Conservation (phyloP, 2,329 filamentous ascomycete species). For the Paecilomyces sp. region DNA sequence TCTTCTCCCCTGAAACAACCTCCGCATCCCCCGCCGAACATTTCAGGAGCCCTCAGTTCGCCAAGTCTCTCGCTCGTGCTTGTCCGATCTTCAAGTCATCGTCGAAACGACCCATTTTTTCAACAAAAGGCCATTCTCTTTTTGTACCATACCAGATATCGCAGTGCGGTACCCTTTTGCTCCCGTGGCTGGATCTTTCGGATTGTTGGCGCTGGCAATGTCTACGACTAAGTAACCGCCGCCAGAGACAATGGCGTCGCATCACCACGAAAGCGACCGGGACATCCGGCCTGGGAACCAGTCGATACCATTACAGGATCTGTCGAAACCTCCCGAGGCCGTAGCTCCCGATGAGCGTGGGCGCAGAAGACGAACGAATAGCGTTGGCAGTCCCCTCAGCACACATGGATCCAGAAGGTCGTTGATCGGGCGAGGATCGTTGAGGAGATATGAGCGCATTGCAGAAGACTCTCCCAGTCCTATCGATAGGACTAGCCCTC, state of each 20-base stretch:
- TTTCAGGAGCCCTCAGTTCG: neutral
- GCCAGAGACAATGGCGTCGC: slow-evolving; percentile 35
- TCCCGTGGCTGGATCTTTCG: neutral
- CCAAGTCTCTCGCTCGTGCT: neutral
- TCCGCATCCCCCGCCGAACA: neutral
- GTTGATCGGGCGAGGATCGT: slow-evolving; percentile 31
- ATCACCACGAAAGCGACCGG: slow-evolving; percentile 20
- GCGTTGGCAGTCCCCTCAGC: slow-evolving; percentile 26
- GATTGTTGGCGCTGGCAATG: slow-evolving; percentile 26
- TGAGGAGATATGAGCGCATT: slow-evolving; percentile 47
- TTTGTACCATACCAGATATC: neutral
- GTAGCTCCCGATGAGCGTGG: slow-evolving; percentile 17
- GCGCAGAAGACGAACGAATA: slow-evolving; percentile 21
- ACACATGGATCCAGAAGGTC: slow-evolving; percentile 38
- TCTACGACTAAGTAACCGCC: slow-evolving; percentile 29
- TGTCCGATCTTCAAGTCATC: neutral
- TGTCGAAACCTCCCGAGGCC: slow-evolving; percentile 37
- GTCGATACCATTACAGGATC: slow-evolving; percentile 66
- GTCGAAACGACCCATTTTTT: neutral
- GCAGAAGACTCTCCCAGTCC: slow-evolving; percentile 46
- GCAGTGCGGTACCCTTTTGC: neutral
- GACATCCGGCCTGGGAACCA: slow-evolving; percentile 22
- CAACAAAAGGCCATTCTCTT: neutral
- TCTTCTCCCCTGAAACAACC: neutral
- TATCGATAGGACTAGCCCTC: slow-evolving; percentile 14